Evolutionary conservation across 1,284 basidiomycete species (phyloP), one percentile per base, ranked within the genome.

Genomic region (Earliella scabrosa): DNA sequence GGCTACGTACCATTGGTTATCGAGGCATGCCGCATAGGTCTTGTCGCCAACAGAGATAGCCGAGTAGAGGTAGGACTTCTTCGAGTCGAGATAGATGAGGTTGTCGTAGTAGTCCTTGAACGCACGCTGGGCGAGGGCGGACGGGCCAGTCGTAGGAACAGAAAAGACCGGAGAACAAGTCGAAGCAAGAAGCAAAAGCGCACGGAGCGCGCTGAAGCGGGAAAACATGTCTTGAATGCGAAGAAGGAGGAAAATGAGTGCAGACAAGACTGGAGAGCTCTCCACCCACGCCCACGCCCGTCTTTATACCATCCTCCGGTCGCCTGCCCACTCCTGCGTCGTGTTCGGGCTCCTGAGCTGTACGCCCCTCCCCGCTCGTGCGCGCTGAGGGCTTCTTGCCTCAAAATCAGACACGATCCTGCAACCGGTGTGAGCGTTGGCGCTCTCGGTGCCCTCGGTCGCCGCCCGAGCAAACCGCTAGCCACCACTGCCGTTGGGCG

Each of bases 181-280:
- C 21, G 47, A 48, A 54, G 54, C 51, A 21, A 53, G 49, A 48
- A 59, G 34, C 48, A 57, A 57, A 49, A 62, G 54, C 45, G 57
- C 57, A 50, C 49, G 54, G 46, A 57, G 57, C 39, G 60, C 57
- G 49, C 54, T 24, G 54, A 56, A 62, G 45, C 40, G 29, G 46
- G 56, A 59, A 56, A 56, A 36, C 54, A 62, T 59, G 60, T 48
- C 57, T 56, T 52, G 40, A 54, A 55, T 43, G 51, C 41, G 52
- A 44, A 48, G 34, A 50, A 50, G 46, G 38, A 35, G 26, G 45
- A 48, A 57, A 56, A 48, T 50, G 55, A 52, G 48, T 50, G 58
- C 56, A 45, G 57, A 50, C 60, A 59, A 62, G 60, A 51, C 60
- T 59, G 57, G 44, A 39, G 51, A 36, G n/a, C n/a, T n/a, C n/a